Evolutionary conservation across 257 asterid genomes (phyloP), one percentile per base, ranked within the genome.

Genomic region (Oldenlandia corymbosa): DNA sequence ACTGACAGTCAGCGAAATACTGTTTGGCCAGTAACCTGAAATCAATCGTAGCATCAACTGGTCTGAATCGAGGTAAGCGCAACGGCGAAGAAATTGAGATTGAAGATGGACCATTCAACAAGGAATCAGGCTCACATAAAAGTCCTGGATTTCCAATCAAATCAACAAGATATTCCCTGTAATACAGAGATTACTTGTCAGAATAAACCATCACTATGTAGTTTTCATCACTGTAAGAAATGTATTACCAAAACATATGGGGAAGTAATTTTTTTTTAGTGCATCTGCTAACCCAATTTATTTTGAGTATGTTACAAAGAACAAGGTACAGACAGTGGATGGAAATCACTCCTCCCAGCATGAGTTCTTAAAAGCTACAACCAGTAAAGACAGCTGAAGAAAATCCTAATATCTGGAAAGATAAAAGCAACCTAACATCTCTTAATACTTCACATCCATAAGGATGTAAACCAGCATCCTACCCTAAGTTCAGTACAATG

Each of bases 121-220:
- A 73, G 65, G 99, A 93, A 83, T 93, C 95, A 7, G 99, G 99
- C 71, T 84, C 94, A 50, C 70, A 71, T 62, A 93, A 72, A 71
- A 70, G 79, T 66, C 99, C 99, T 55, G 99, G 99, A 62, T 71
- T 80, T 71, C 83, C 92, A 74, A 88, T 62, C 88, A 93, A 80
- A 85, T 93, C 99, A 70, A 93, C 78, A 67, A 90, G 82, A 79
- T 77, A 87, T 76, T 93, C 99, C 96, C 99, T 93, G 96, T 54
- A 54, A 42, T 49, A 64, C 27, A 21, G 10, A 48, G 28, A 64
- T 10, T 21, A 42, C 9, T 12, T 18, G 46, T 68, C 62, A 67
- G 60, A 66, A 71, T 16, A 17, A 34, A 21, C 11, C 42, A 34
- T 28, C 28, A 23, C 16, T 49, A 8, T 26, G 36, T 23, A 53